Conservation (phyloP, 495 filamentous ascomycete species). For the Achaetomiella virescens region DNA sequence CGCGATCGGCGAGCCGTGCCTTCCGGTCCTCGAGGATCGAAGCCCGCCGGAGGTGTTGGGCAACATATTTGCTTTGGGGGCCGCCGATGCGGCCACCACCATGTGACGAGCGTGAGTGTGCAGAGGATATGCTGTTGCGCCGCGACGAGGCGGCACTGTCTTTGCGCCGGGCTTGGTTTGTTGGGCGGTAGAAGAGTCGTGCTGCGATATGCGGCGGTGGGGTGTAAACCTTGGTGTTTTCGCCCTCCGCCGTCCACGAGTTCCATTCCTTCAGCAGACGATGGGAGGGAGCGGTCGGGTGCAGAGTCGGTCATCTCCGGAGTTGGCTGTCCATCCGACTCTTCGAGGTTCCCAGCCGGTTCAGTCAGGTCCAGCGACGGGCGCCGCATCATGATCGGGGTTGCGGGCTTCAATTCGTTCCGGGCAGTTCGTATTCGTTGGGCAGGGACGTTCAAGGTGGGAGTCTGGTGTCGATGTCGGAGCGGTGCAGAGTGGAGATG, state of each 20-base stretch:
- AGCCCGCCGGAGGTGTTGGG: constrained; percentile 82
- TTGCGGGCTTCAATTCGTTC: neutral
- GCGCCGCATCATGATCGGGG: constrained; percentile 34
- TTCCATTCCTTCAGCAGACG: constrained; percentile 33
- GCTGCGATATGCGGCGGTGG: constrained; percentile 81
- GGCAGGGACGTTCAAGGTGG: neutral
- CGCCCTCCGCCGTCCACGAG: constrained; percentile 20
- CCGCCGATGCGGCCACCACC: constrained; percentile 55
- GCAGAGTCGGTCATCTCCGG: constrained; percentile 27
- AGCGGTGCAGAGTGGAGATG: constrained; percentile 3
- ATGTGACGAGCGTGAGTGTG: constrained; percentile 61
- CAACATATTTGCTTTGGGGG: constrained; percentile 73
- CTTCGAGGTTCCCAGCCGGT: constrained; percentile 40
- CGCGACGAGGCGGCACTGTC: constrained; percentile 82
- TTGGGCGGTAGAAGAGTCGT: constrained; percentile 66
- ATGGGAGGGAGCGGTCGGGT: constrained; percentile 30
- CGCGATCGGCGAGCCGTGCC: constrained; percentile 85
- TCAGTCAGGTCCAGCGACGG: constrained; percentile 40
- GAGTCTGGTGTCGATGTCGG: neutral
- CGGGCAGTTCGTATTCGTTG: neutral
- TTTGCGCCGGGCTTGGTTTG: constrained; percentile 61
- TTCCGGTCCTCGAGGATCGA: constrained; percentile 92
- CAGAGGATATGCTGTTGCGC: constrained; percentile 82
- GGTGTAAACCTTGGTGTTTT: constrained; percentile 43
- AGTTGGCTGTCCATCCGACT: constrained; percentile 36